A percentile compares a stretch with the other conserved stretches of the same genome.
Evolutionary conservation across 2,329 filamentous ascomycete genomes (phyloP).

Genomic region (Fusarium goolgardi): DNA sequence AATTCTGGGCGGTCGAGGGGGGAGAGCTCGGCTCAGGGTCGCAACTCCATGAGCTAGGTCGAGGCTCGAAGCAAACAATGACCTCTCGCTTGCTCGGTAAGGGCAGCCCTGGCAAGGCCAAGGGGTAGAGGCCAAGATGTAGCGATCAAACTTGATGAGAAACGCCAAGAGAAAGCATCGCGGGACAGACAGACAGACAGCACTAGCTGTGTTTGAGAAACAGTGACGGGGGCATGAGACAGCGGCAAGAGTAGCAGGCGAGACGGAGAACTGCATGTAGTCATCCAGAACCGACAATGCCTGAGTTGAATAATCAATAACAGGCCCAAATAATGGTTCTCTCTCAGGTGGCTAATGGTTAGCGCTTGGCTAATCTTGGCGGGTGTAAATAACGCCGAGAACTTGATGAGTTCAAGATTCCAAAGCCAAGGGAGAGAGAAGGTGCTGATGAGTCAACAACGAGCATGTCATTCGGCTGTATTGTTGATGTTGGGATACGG

Average conservation of each 20-base stretch:
- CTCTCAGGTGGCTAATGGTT: conserved; percentile 23
- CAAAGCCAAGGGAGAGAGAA: conserved; percentile 6
- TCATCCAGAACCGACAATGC: neutral
- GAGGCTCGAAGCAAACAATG: conserved; percentile 21
- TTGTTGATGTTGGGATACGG: conserved; percentile 36
- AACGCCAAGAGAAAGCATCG: conserved; percentile 35
- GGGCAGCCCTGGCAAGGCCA: neutral
- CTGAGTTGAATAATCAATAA: conserved; percentile 9
- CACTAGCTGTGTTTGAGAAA: conserved; percentile 36
- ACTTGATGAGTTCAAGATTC: neutral
- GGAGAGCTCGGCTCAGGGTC: conserved; percentile 36
- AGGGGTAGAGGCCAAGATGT: conserved; percentile 13
- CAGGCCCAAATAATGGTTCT: conserved; percentile 23
- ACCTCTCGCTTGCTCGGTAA: conserved; percentile 7
- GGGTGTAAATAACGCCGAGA: conserved; percentile 22
- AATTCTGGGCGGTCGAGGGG: conserved; percentile 45
- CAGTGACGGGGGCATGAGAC: conserved; percentile 38
- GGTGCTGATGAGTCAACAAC: conserved; percentile 23
- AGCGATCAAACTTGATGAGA: conserved; percentile 44
- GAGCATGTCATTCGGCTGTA: conserved; percentile 9
- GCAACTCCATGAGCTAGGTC: conserved; percentile 24
- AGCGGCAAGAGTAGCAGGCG: conserved; percentile 21
- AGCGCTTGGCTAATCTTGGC: conserved; percentile 40
- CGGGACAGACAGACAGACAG: conserved; percentile 21
- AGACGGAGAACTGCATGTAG: conserved; percentile 7